Evolutionary conservation across 306 rosid species (phyloP), one percentile per base, ranked within the genome.

Genomic region (Quercus bicolor): DNA sequence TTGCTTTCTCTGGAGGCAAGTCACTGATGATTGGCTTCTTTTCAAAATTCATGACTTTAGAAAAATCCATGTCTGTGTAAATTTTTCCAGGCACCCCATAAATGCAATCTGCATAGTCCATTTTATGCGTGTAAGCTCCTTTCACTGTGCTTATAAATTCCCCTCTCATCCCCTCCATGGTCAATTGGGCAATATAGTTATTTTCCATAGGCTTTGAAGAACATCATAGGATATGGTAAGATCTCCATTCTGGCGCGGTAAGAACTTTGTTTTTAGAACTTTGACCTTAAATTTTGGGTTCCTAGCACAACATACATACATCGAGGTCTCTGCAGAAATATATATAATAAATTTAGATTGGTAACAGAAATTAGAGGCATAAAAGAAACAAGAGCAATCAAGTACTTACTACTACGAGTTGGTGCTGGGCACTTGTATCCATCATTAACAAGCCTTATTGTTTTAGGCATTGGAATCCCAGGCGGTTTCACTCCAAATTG

Each of bases 151-250:
- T 70, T 18, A 91, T 94, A 88, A 94, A 92, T 80, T 94, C 97
- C 4, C 96, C 97, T 1, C 74, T 77, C 76, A 76, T 87, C 97
- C 97, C 91, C 56, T 94, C 97, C 93, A 94, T 83, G 60, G 90
- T 92, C 1, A 92, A 82, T 48, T 94, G 94, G 1, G 77, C 97
- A 0, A 79, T 83, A 76, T 94, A 91, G 88, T 60, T 94, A 21
- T 40, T 84, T 14, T 14, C 78, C 23, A 64, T 43, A 86, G 10
- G 97, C 80, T 82, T 94, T 94, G 92, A 21, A 92, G 68, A 4
- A 89, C 79, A 15, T 94, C 97, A 51, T 82, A 92, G 18, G 87
- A 62, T 13, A 94, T 79, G 23, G 89, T 86, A 24, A 94, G 76
- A 45, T 95, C 97, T 1, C 98, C 96, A 0, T 83, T 26, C 6